Evolutionary conservation across 495 filamentous ascomycete genomes (phyloP).

Genomic region (Penicillium cinerascens): DNA sequence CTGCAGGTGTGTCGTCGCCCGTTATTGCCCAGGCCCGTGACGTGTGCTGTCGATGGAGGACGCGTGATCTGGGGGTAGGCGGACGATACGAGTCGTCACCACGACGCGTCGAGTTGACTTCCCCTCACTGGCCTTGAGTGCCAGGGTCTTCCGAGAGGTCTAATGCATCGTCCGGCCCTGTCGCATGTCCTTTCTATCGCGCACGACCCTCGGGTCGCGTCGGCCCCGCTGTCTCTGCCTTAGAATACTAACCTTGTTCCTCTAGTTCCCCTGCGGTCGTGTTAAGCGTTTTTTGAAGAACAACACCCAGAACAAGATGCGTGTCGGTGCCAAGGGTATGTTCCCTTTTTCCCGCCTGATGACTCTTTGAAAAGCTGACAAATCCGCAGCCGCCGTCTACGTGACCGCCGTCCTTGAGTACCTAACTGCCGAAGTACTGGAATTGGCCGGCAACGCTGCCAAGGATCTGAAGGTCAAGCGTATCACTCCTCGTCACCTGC

Average conservation of each 20-base stretch:
- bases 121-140: constrained; percentile 10
- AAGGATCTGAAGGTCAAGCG: constrained; percentile 99
- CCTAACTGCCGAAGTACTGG: constrained; percentile 95
- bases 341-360: not conserved
- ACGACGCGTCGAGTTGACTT: constrained; percentile 23
- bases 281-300: constrained; percentile 99
- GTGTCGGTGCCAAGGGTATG: constrained; percentile 89
- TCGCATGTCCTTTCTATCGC: constrained; percentile 12
- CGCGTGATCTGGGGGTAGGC: constrained; percentile 7
- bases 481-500: constrained; percentile 96
- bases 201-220: not conserved
- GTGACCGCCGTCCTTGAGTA: constrained; percentile 98
- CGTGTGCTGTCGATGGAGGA: constrained; percentile 1
- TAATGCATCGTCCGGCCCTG: not conserved
- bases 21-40: not conserved
- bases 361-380: constrained; percentile 5
- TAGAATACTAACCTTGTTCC: constrained; percentile 3
- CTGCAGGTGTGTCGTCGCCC: constrained; percentile 75
- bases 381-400: constrained; percentile 76
- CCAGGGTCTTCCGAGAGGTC: not conserved
- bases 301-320: constrained; percentile 99
- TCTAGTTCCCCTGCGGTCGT: constrained; percentile 96
- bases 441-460: constrained; percentile 95
- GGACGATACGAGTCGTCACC: constrained; percentile 5
- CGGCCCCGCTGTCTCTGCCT: constrained; percentile 2